A percentile compares a stretch with the other conserved stretches of the same genome.
phyloP scores from a whole-genome alignment of 345 rosid species.

The Hirschfeldia incana region DNA sequence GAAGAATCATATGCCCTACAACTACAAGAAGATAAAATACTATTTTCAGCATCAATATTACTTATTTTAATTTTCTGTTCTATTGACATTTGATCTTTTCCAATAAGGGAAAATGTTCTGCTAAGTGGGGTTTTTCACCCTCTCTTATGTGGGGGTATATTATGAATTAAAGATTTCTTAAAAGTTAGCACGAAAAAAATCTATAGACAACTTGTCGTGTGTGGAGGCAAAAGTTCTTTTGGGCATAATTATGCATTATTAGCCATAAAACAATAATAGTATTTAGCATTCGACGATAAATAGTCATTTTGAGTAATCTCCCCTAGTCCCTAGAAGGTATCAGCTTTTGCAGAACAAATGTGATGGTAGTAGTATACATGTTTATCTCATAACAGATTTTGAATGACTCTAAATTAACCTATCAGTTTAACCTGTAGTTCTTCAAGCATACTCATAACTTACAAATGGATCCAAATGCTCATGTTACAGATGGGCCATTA shows the following conservation, averaged over 20 bases:
- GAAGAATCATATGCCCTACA: slow-evolving; percentile 35
- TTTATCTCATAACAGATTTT: neutral
- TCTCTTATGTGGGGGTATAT: neutral
- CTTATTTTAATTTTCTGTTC: slow-evolving; percentile 8
- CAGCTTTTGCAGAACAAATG: neutral
- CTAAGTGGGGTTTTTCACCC: neutral
- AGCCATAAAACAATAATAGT: neutral
- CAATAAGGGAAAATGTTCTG: slow-evolving; percentile 17
- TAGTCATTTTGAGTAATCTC: neutral
- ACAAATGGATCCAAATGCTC: neutral
- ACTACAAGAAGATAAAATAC: slow-evolving; percentile 8
- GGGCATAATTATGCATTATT: too few species aligned
- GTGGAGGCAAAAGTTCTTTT: too few species aligned
- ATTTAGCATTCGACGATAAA: slow-evolving; percentile 4
- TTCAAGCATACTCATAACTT: neutral
- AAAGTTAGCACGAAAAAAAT: slow-evolving; percentile 5
- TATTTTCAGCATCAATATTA: neutral
- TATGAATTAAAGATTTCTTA: neutral
- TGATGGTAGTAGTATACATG: neutral
- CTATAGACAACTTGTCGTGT: slow-evolving; percentile 17
- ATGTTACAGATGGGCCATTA: neutral
- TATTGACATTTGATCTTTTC: slow-evolving; percentile 21
- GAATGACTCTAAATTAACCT: neutral
- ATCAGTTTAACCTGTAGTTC: neutral
- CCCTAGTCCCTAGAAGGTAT: neutral